These are phyloP conservation scores for Fusarium paranaense DNA, from an alignment of 2,329 filamentous ascomycete species.

Conservation along the genomic window DNA sequence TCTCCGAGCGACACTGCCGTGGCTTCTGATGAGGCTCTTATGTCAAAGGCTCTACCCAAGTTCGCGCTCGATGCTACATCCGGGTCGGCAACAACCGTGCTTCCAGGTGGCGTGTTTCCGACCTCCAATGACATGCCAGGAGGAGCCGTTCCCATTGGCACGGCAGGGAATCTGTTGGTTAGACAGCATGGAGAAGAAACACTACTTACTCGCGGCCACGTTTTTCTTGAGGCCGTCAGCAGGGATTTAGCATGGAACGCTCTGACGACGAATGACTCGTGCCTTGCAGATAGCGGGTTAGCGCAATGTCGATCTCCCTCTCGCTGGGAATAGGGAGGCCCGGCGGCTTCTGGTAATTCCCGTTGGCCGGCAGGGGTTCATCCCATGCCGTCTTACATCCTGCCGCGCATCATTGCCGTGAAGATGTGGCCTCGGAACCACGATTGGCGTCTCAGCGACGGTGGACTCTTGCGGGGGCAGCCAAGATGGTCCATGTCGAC, in stretches of 20 bases:
- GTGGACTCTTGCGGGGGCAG: background rate
- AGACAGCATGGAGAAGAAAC: background rate
- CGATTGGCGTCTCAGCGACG: background rate
- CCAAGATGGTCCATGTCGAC: background rate
- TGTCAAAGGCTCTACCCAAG: background rate
- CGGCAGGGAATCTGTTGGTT: background rate
- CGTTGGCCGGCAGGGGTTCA: background rate
- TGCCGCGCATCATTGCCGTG: background rate
- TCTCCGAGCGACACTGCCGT: background rate
- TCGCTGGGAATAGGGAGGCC: background rate
- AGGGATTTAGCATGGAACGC: background rate
- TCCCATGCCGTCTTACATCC: background rate
- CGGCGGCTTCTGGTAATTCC: background rate
- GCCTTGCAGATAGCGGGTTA: background rate
- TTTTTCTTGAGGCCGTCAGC: background rate
- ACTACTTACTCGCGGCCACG: background rate
- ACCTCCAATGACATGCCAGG: background rate
- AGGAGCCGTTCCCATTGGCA: background rate
- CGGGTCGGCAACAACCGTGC: background rate
- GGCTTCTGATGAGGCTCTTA: too few relatives aligned
- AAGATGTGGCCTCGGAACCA: background rate
- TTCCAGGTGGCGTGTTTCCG: background rate
- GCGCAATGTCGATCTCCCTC: background rate
- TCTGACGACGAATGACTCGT: constrained; percentile 2
- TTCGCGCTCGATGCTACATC: background rate